Base-by-base conservation (phyloP, 352 stramenopile genomes). In the Pythium apleroticum region DNA sequence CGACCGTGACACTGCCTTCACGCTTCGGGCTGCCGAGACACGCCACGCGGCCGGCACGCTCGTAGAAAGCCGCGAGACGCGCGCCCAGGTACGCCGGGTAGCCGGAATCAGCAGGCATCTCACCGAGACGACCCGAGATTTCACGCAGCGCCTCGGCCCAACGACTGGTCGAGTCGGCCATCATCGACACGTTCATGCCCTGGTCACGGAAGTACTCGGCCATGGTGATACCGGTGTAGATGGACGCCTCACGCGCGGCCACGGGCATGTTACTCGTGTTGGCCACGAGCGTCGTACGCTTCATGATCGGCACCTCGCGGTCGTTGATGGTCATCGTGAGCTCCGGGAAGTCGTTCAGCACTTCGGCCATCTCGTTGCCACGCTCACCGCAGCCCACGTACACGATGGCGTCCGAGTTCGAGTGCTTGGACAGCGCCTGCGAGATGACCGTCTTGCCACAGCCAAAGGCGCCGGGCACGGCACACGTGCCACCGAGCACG, bases 211-310 rank as follows among this genome's bases (percentile, higher is more conserved):
- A 99, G 83, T 99, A 99, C 80, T 99, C 96, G 52, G 97, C 96
- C 43, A 99, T 84, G 48, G 97, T 99, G 68, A 99, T 99, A 52
- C 93, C 91, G 49, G 98, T 99, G 89, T 99, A 99, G 73, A 99
- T 99, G 35, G 94, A 99, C 28, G 98, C 98, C 81, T 99, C 98
- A 85, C 98, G 97, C 27, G 98, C 98, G 53, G 98, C 98, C 72
- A 99, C 98, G 52, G 98, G 98, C 98, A 99, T 99, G 91, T 99
- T 99, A 79, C 96, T 99, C n/a, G 98, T 99, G 84, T 99, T 99
- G 57, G 97, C 97, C 57, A 99, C 97, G 30, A 99, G 81, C 46
- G 96, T 98, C 41, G 97, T 99, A 66, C 98, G 97, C 84, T 99
- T 99, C 98, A 99, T 99, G 83, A 99, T 99, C 56, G 96, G 97